phyloP scores from a whole-genome alignment of 139 green algal genomes.

The Marvania coccoides region DNA sequence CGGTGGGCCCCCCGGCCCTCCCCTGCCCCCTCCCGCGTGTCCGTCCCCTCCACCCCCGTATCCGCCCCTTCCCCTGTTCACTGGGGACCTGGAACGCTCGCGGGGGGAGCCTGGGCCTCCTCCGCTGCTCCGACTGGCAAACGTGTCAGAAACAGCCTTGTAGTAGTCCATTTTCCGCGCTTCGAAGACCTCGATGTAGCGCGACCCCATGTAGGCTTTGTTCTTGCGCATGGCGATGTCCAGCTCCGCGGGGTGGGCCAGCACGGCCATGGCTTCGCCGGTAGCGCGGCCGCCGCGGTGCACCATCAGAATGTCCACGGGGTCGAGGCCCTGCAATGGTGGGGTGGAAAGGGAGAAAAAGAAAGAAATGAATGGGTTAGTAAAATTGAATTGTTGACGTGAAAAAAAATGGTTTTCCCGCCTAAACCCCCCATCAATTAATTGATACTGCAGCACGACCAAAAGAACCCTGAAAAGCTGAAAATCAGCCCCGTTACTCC shows the following conservation, averaged over 20 bases:
- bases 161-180: constrained; percentile 73
- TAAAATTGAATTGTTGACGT: background rate
- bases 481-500: too few relatives aligned
- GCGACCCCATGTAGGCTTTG: constrained; percentile 63
- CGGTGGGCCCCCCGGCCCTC: background rate
- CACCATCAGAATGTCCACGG: constrained; percentile 65
- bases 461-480: too few relatives aligned
- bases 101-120: constrained; percentile 9
- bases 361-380: background rate
- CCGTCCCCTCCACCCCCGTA: background rate
- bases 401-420: too few relatives aligned
- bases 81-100: background rate
- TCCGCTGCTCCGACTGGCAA: constrained; percentile 7
- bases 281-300: constrained; percentile 53
- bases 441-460: too few relatives aligned
- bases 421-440: too few relatives aligned
- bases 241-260: constrained; percentile 45
- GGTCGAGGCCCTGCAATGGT: constrained; percentile 52
- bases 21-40: background rate
- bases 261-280: constrained; percentile 68
- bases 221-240: constrained; percentile 66
- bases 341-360: background rate
- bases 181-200: constrained; percentile 76
- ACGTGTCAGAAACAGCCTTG: constrained; percentile 32
- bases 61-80: background rate